Base-by-base conservation (phyloP, 768 basidiomycete species). In the Russula sp. region DNA sequence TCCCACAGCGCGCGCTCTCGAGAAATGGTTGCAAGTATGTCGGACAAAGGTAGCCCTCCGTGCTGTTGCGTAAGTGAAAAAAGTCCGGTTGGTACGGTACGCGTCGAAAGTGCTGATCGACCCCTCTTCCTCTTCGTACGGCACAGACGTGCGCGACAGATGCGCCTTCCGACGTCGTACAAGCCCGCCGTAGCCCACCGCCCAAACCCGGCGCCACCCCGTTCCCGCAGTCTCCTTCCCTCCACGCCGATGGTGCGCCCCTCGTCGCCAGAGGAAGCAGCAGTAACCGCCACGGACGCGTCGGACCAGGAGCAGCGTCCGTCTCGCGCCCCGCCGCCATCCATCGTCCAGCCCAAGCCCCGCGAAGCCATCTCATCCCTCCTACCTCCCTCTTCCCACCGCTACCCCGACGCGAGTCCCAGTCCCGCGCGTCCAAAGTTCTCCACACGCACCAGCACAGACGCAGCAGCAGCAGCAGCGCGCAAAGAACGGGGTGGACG, bases 131-230 rank as follows among this genome's bases (percentile, higher is more conserved):
- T 7, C 35, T 37, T 37, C 35, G 6, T 63, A 55, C 45, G 39
- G 37, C 62, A 45, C 59, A 93, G 91, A 62, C 90, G 91, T 31
- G 91, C 91, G 45, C 82, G 90, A 69, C 88, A 90, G 74, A 81
- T 93, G 64, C 86, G 87, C 62, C 78, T 93, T 42, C 88, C 90
- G 2, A 77, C 84, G 22, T 74, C 81, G 4, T 62, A 59, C 58
- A 58, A 48, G 22, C 57, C 66, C 8, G 11, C 34, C 18, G 55
- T 39, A 9, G 74, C 79, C 47, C 78, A 80, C 13, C 78, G 82
- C 16, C 71, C 68, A 59, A 61, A 60, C 22, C 59, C 66, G 13
- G 62, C 51, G 32, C 70, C 61, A 61, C 70, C 77, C 4, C 69
- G 73, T 70, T 62, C 73, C 56, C 66, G 74, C 48, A 56, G 66